phyloP scores from a whole-genome alignment of 108 stramenopile species.

The Bacterosira constricta region DNA sequence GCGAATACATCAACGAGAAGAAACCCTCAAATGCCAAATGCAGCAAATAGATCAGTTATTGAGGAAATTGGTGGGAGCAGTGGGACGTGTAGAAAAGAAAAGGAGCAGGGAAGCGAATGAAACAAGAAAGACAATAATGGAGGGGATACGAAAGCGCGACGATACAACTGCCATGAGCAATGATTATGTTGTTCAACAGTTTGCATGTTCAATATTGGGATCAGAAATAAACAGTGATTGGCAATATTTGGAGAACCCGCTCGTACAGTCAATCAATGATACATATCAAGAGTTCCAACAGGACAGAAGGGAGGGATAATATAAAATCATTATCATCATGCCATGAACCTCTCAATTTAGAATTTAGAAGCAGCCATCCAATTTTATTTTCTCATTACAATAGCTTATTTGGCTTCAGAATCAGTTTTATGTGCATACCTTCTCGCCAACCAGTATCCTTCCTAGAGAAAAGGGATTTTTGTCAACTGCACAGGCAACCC shows the following conservation, averaged over 20 bases:
- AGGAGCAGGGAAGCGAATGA: conserved; percentile 55
- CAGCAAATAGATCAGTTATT: conserved; percentile 58
- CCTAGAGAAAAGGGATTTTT: conserved; percentile 65
- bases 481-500: conserved; percentile 70
- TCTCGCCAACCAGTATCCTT: neutral
- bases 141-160: neutral
- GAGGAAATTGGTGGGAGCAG: conserved; percentile 57
- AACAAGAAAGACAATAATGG: conserved; percentile 53
- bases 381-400: too few relatives aligned
- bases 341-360: too few relatives aligned
- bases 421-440: too few relatives aligned
- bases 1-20: conserved; percentile 21
- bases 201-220: conserved; percentile 20
- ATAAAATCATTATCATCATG: too few relatives aligned
- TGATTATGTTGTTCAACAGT: conserved; percentile 6
- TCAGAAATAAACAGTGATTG: neutral
- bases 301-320: neutral
- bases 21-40: conserved; percentile 44
- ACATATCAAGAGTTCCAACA: conserved; percentile 5
- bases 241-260: conserved; percentile 1
- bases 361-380: too few relatives aligned
- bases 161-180: neutral
- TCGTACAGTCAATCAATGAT: conserved; percentile 6
- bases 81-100: conserved; percentile 50
- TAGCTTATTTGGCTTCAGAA: too few relatives aligned